phyloP scores from a whole-genome alignment of 139 green algal genomes.

The Chlorella sorokiniana region DNA sequence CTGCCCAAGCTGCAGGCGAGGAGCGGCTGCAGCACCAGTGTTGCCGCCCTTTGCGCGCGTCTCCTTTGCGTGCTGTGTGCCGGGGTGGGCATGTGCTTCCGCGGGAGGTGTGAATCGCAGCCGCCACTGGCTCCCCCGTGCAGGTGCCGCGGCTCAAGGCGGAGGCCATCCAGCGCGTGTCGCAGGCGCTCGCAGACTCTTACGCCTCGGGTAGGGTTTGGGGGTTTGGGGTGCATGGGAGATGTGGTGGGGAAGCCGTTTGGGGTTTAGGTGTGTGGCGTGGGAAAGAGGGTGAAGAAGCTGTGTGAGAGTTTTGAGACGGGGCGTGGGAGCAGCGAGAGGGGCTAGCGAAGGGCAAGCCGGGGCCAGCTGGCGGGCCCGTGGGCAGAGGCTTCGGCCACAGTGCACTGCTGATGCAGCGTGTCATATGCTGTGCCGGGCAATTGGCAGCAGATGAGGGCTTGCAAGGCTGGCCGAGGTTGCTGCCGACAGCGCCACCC shows the following conservation, averaged over 20 bases:
- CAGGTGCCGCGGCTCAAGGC: conserved; percentile 64
- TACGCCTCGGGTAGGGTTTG: conserved; percentile 62
- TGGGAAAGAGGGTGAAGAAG: too few relatives aligned
- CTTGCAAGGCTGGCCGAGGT: too few relatives aligned
- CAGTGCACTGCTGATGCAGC: too few relatives aligned
- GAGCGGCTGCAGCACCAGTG: neutral
- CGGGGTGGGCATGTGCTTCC: neutral
- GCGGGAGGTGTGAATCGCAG: neutral
- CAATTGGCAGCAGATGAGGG: too few relatives aligned
- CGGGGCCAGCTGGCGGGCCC: too few relatives aligned
- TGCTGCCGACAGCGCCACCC: too few relatives aligned
- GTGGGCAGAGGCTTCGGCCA: too few relatives aligned
- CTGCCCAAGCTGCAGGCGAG: conserved; percentile 70
- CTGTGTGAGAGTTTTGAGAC: too few relatives aligned
- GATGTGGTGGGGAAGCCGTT: neutral
- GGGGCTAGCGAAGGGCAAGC: too few relatives aligned
- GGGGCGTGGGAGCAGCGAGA: too few relatives aligned
- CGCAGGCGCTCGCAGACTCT: conserved; percentile 54
- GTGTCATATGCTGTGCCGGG: too few relatives aligned
- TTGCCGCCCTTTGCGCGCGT: too few relatives aligned
- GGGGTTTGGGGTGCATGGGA: neutral
- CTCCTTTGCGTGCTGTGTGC: neutral
- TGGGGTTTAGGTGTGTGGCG: neutral
- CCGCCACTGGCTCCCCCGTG: neutral
- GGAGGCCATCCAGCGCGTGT: conserved; percentile 56